phyloP scores from a whole-genome alignment of 2,329 filamentous ascomycete species.

The Penicillium expansum region DNA sequence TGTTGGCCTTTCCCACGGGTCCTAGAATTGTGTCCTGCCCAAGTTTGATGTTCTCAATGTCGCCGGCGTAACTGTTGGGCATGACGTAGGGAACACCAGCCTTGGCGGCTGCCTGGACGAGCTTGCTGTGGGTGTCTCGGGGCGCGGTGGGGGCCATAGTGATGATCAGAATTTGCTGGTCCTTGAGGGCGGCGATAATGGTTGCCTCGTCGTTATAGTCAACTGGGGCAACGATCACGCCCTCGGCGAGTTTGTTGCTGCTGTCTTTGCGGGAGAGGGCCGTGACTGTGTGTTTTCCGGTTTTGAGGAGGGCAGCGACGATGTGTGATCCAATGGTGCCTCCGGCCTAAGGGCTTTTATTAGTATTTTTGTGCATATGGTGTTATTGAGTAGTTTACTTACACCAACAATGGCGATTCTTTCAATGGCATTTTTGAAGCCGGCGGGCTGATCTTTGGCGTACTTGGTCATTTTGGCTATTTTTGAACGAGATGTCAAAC shows the following conservation, averaged over 20 bases:
- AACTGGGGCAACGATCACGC: constrained; percentile 44
- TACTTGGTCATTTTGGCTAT: constrained; percentile 3
- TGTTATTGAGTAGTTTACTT: constrained; percentile 13
- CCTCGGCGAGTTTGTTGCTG: constrained; percentile 43
- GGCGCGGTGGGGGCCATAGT: constrained; percentile 50
- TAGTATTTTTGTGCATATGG: constrained; percentile 3
- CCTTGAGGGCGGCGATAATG: constrained; percentile 51
- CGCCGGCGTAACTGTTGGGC: constrained; percentile 49
- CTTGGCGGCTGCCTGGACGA: constrained; percentile 55
- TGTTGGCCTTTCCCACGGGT: constrained; percentile 18
- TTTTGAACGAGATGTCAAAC: no score
- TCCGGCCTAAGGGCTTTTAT: constrained; percentile 30
- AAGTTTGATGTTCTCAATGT: constrained; percentile 32
- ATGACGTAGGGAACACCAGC: constrained; percentile 57
- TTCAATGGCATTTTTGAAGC: constrained; percentile 34
- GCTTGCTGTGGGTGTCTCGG: constrained; percentile 47
- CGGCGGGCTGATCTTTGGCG: constrained; percentile 24
- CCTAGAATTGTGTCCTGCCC: constrained; percentile 40
- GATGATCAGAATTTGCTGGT: constrained; percentile 59
- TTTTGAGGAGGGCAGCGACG: constrained; percentile 41
- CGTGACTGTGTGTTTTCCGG: constrained; percentile 53
- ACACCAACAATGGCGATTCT: constrained; percentile 43
- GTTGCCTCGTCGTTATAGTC: constrained; percentile 50
- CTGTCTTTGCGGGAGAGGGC: constrained; percentile 51
- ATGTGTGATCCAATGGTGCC: constrained; percentile 35